Conservation (phyloP, 2,329 filamentous ascomycete genomes). For the Fusarium sp. region DNA sequence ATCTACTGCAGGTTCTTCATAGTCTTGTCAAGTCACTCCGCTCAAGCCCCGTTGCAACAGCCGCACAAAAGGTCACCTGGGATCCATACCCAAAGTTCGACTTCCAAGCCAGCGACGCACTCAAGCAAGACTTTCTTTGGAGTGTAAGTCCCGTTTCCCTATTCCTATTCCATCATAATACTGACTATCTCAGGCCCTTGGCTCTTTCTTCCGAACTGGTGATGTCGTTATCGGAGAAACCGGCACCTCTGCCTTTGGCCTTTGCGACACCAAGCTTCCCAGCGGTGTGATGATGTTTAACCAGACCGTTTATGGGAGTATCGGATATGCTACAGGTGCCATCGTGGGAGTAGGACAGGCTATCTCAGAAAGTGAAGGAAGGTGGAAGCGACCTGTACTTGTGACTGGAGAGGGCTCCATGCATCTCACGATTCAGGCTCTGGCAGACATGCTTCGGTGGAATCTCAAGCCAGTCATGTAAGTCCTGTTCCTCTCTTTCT, state of each 20-base stretch:
- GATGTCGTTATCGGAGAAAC: constrained; percentile 3
- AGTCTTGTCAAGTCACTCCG: not conserved
- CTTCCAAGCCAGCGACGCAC: not conserved
- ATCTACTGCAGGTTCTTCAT: not conserved
- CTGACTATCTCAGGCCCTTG: not conserved
- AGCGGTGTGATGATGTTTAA: constrained; percentile 9
- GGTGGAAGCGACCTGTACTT: constrained; percentile 4
- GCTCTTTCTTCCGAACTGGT: not conserved
- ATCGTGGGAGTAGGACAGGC: constrained; percentile 3
- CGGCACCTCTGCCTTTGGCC: not conserved
- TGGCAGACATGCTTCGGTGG: not conserved
- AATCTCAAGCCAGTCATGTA: constrained; percentile 12
- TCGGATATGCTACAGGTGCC: constrained; percentile 3
- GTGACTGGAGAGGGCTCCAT: not conserved
- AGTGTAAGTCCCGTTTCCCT: not conserved
- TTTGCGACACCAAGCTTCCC: constrained; percentile 3
- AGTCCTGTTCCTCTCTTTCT: not conserved
- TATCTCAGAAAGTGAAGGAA: not conserved
- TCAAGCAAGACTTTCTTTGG: constrained; percentile 10
- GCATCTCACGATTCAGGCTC: not conserved
- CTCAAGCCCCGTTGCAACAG: not conserved
- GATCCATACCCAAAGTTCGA: not conserved
- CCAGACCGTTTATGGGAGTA: not conserved
- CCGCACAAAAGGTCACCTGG: not conserved
- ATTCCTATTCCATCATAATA: rapidly evolving